These are phyloP conservation scores for Puccinia horiana DNA, from an alignment of 1,284 basidiomycete species.

Conservation along the genomic window DNA sequence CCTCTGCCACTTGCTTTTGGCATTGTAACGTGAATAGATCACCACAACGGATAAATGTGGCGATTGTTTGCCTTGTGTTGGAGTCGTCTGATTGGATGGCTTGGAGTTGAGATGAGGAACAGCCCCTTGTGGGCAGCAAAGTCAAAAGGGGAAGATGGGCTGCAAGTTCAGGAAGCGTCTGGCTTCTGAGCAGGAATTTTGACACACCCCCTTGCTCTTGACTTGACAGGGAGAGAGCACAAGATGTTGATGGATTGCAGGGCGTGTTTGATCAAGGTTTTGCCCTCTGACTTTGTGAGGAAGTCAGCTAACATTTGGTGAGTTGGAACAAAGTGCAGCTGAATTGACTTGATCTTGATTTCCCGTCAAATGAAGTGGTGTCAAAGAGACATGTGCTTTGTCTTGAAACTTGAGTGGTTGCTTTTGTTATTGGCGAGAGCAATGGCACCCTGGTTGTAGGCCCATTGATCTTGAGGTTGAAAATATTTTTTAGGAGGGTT, in stretches of 20 bases:
- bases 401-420: no score
- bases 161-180: background rate
- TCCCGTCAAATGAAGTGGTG: no score
- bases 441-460: background rate
- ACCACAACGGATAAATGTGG: no score
- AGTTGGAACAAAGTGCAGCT: background rate
- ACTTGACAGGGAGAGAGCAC: background rate
- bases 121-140: no score
- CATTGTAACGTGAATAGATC: no score
- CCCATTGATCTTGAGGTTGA: background rate
- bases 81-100: no score
- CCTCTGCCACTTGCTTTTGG: no score
- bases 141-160: no score
- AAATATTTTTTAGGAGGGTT: background rate
- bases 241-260: background rate
- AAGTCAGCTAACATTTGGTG: background rate
- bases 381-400: no score
- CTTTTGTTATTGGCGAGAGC: background rate
- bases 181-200: background rate
- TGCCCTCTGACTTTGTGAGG: background rate
- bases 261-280: background rate
- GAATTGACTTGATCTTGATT: background rate
- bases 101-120: no score
- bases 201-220: conserved; percentile 3
- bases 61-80: no score